Base-by-base conservation (phyloP, 192 early-diverging fungal species). In the Coemansia nantahalensis region DNA sequence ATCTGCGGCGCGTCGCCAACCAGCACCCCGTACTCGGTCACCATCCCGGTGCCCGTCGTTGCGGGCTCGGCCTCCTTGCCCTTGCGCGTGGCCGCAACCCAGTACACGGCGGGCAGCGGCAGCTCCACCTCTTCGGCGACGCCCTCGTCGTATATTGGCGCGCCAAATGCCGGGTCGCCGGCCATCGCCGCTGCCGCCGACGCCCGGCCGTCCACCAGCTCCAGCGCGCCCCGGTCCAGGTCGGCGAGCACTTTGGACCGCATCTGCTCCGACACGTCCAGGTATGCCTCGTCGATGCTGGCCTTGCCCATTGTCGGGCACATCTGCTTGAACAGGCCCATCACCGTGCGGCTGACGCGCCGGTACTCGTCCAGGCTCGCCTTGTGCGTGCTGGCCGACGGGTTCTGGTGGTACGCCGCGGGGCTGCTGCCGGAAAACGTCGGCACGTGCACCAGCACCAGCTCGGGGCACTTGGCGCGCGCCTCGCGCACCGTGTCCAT, bases 361-460 rank as follows among this genome's bases (percentile, higher is more conserved):
- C 92, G 80, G 66, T 93, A 95, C 15, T 80, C 81, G 26, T 93
- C 86, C 35, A 95, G 66, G 10, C 88, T 89, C 23, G 90, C 92
- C 62, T 98, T 98, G 75, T 98, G 95, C 2, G 90, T 89, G 36
- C 52, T 77, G 28, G 77, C 71, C n/a, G 67, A 62, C 2, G 86
- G 86, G 10, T 81, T 63, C 26, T 68, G 62, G 40, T 92, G 83
- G 59, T 94, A 93, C 4, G 77, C 77, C 1, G 83, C 74, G 0
- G 72, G 62, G 12, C 86, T 85, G n/a, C 80, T 86, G 16, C 77
- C 77, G 17, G 79, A 78, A 39, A 85, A 88, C 5, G 93, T 95
- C 2, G 91, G 86, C 6, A 94, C 90, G 51, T 90, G 94, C 23
- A 91, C 86, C 32, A 90, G 64, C 17, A 56, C 54, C 16, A 95